Percentiles rank a stretch among this genome's conserved stretches.
These are phyloP conservation scores for Cotoneaster glaucophyllus DNA, from an alignment of 306 rosid species.

Conservation along the genomic window DNA sequence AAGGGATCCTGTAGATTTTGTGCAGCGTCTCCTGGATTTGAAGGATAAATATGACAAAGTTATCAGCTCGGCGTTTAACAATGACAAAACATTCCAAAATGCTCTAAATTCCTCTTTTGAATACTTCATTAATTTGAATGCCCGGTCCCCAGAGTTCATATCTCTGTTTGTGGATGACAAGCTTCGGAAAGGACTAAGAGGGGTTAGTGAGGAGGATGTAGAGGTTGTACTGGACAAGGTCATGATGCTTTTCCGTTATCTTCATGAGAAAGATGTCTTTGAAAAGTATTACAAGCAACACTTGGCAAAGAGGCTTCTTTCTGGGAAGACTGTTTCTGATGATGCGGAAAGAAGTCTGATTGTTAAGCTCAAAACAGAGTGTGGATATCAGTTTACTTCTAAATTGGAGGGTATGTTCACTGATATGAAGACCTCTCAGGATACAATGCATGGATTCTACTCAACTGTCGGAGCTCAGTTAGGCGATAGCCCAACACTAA, in stretches of 20 bases:
- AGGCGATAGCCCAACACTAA: constrained; percentile 58
- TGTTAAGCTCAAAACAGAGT: constrained; percentile 84
- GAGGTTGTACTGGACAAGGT: constrained; percentile 81
- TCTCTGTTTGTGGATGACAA: constrained; percentile 79
- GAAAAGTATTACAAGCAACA: constrained; percentile 88
- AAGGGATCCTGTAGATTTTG: constrained; percentile 81
- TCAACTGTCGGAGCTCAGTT: constrained; percentile 37
- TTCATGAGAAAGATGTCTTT: constrained; percentile 76
- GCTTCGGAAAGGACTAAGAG: constrained; percentile 70
- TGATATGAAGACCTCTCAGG: constrained; percentile 79
- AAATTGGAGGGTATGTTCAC: constrained; percentile 84
- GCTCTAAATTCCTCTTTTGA: constrained; percentile 89
- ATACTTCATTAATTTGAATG: constrained; percentile 69
- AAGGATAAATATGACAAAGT: constrained; percentile 78
- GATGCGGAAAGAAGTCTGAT: constrained; percentile 84
- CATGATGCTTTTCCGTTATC: constrained; percentile 72
- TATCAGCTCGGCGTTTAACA: constrained; percentile 58
- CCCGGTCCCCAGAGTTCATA: constrained; percentile 70
- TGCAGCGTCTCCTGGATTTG: constrained; percentile 67
- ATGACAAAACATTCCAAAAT: constrained; percentile 88
- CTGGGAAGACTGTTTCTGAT: constrained; percentile 67
- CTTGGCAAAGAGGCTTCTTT: constrained; percentile 81
- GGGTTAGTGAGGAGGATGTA: constrained; percentile 86
- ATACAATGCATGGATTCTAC: constrained; percentile 71
- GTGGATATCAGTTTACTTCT: constrained; percentile 72